phyloP scores from a whole-genome alignment of 1,284 basidiomycete species.

The Ceratobasidium sp. region DNA sequence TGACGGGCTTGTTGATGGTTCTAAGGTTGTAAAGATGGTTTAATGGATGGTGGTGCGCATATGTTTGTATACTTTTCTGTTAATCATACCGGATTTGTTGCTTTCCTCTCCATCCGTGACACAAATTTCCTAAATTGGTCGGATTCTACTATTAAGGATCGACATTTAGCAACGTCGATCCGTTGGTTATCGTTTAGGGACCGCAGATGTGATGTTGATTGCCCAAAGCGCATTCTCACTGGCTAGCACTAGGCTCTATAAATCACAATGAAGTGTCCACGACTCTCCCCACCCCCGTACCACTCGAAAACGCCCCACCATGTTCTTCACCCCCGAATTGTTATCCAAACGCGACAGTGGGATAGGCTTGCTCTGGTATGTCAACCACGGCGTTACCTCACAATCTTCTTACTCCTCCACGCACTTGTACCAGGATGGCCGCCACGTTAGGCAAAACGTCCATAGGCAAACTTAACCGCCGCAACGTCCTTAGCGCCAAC shows the following conservation, averaged over 20 bases:
- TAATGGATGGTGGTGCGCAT: slow-evolving; percentile 38
- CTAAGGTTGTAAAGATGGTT: slow-evolving; percentile 81
- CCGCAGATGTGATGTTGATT: slow-evolving; percentile 18
- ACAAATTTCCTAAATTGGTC: slow-evolving; percentile 5
- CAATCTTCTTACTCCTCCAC: not conserved
- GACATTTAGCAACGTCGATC: slow-evolving; percentile 20
- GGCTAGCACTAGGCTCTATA: not conserved
- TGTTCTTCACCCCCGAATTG: slow-evolving; percentile 84
- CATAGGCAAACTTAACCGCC: slow-evolving; percentile 84
- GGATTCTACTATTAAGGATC: slow-evolving; percentile 1
- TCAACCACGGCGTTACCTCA: not conserved
- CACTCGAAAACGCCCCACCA: slow-evolving; percentile 53
- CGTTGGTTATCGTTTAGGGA: not conserved
- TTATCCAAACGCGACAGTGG: slow-evolving; percentile 81
- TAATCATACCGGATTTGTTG: slow-evolving; percentile 26
- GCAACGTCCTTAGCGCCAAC: slow-evolving; percentile 83
- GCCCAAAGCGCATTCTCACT: not conserved
- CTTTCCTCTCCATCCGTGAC: not conserved
- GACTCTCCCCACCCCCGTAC: not conserved
- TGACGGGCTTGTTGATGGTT: slow-evolving; percentile 76
- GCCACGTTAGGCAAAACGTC: slow-evolving; percentile 87
- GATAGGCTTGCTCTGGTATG: slow-evolving; percentile 81
- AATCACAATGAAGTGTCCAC: not conserved
- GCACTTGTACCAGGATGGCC: slow-evolving; percentile 73
- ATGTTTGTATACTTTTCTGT: slow-evolving; percentile 32